Evolutionary conservation across 306 rosid species (phyloP), one percentile per base, ranked within the genome.

Genomic region (Alnus glutinosa): DNA sequence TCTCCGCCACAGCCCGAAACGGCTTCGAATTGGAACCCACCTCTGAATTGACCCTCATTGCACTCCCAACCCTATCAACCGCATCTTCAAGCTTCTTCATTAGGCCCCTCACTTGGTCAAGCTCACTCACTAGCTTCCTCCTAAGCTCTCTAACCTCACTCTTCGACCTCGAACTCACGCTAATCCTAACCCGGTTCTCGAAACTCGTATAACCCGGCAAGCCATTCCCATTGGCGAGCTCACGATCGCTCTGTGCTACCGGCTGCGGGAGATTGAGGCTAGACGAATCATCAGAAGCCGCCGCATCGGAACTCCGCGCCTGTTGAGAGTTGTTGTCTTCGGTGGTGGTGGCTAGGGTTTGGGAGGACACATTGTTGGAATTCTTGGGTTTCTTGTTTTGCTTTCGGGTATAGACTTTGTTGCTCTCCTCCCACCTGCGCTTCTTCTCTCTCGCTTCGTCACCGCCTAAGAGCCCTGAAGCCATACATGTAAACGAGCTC

Each of bases 51-150:
- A 81, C 79, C 36, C 87, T 89, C 81, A 87, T 88, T 12, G 83
- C 91, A 83, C 83, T 80, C 0, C 39, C 66, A 59, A 86, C 88
- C 77, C 83, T 88, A 71, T 72, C 77, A 30, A 86, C 63, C 70
- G 78, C 79, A 72, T 55, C 86, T 77, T 92, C 97, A 83, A 94
- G 85, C 87, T 73, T 92, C 88, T 83, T 89, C 78, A 92, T 89
- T 86, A 86, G 81, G 86, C 80, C 80, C 78, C 93, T 88, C 64
- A 94, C 92, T 18, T 48, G 73, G 47, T 79, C 86, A 9, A 94
- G 97, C 83, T 94, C 91, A 39, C 79, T 70, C 75, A 87, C 92
- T 75, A 94, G 92, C 92, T 86, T 94, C 84, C 77, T 84, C 50
- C 92, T 79, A 30, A 92, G 88, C 70, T 89, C 89, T 4, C 74